phyloP scores from a whole-genome alignment of 345 rosid species.

The Lenwebbia sp. region DNA sequence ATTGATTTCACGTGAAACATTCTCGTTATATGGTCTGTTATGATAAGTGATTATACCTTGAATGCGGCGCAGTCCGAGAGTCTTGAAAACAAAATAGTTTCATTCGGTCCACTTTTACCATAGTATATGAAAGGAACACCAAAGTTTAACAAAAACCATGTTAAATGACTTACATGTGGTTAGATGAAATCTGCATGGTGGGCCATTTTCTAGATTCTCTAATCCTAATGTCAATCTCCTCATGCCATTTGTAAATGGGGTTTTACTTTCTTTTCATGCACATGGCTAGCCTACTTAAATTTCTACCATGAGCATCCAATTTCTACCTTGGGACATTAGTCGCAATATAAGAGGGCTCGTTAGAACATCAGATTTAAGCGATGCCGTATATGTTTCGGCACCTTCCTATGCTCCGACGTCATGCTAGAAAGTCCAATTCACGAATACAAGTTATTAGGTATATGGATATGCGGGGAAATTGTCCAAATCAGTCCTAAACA shows the following conservation, averaged over 20 bases:
- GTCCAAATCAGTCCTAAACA: background rate
- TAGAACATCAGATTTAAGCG: background rate
- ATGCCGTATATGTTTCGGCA: accelerated
- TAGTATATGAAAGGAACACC: background rate
- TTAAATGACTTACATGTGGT: background rate
- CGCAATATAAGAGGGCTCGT: background rate
- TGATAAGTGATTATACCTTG: background rate
- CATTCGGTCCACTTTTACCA: background rate
- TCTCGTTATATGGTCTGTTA: background rate
- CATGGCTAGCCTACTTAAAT: background rate
- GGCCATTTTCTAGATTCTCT: background rate
- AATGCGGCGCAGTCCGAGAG: background rate
- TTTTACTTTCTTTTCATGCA: background rate
- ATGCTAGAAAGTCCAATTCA: background rate
- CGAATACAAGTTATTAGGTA: background rate
- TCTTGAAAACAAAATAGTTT: background rate
- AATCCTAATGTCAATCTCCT: background rate
- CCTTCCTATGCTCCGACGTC: background rate
- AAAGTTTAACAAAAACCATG: background rate
- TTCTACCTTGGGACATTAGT: background rate
- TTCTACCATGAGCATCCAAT: background rate
- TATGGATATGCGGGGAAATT: background rate
- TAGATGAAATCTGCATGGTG: background rate
- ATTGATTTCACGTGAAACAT: background rate
- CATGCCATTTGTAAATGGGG: background rate